A percentile compares a stretch with the other conserved stretches of the same genome.
Evolutionary conservation across 2,329 filamentous ascomycete genomes (phyloP).

Genomic region (Venturia carpophila): DNA sequence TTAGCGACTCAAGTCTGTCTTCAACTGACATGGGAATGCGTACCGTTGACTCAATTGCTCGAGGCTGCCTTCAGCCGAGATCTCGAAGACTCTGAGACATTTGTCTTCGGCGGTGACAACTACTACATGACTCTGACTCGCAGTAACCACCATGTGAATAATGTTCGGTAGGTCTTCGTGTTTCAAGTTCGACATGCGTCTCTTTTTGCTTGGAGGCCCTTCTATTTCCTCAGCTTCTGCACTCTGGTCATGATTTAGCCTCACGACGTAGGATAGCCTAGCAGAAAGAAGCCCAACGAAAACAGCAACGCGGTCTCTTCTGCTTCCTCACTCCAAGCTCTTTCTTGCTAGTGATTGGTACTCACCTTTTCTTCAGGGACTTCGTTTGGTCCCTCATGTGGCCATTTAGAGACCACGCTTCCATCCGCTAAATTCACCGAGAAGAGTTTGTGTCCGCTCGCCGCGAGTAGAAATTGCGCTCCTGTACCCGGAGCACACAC

Average conservation of each 20-base stretch:
- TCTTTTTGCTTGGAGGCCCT: constrained; percentile 35
- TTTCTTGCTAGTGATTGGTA: constrained; percentile 26
- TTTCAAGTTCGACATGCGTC: constrained; percentile 29
- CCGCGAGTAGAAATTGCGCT: constrained; percentile 56
- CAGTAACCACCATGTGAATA: constrained; percentile 57
- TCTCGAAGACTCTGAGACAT: constrained; percentile 70
- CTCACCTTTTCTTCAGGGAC: not conserved
- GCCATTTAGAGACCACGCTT: constrained; percentile 55
- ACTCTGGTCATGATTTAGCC: not conserved
- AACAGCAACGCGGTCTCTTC: not conserved
- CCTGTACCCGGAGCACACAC: constrained; percentile 22
- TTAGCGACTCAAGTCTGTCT: constrained; percentile 29
- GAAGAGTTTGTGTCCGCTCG: constrained; percentile 64
- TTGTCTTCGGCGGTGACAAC: constrained; percentile 89
- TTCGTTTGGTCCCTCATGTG: constrained; percentile 25
- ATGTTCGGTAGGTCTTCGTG: constrained; percentile 48
- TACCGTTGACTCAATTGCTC: constrained; percentile 59
- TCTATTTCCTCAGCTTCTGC: constrained; percentile 23
- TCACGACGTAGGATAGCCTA: not conserved
- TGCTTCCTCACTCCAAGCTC: not conserved
- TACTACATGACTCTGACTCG: constrained; percentile 59
- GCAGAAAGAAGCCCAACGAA: not conserved
- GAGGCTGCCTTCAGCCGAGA: constrained; percentile 54
- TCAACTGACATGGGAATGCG: constrained; percentile 34
- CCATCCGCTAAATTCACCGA: constrained; percentile 55